A percentile compares a stretch with the other conserved stretches of the same genome.
phyloP scores from a whole-genome alignment of 1,284 basidiomycete genomes.

The Ganoderma lucidum region DNA sequence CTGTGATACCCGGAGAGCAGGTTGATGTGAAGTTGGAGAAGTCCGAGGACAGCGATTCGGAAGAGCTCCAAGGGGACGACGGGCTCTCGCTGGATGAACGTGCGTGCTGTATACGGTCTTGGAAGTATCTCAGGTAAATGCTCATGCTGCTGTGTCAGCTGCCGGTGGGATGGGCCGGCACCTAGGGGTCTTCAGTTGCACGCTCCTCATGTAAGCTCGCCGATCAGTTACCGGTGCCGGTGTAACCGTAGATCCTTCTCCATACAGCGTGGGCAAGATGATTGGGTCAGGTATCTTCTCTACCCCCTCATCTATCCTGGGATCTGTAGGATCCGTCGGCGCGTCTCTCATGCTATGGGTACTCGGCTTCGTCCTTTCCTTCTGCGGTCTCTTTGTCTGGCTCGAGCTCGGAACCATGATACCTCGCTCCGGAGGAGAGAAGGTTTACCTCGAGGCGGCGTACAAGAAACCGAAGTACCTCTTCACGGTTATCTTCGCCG shows the following conservation, averaged over 20 bases:
- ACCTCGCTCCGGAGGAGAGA: conserved; percentile 67
- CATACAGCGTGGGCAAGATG: conserved; percentile 55
- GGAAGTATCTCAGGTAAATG: not conserved
- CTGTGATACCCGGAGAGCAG: conserved; percentile 9
- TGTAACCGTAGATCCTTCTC: not conserved
- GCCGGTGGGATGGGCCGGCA: conserved; percentile 42
- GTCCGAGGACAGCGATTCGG: conserved; percentile 20
- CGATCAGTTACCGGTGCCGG: not conserved
- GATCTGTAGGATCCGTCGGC: conserved; percentile 69
- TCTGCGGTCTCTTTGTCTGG: conserved; percentile 73
- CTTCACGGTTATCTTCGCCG: conserved; percentile 64
- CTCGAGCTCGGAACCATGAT: conserved; percentile 76
- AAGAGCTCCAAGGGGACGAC: conserved; percentile 15
- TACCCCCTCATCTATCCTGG: conserved; percentile 67
- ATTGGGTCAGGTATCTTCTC: conserved; percentile 73
- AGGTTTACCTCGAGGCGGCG: conserved; percentile 78
- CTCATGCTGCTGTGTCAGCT: conserved; percentile 25
- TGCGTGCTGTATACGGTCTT: conserved; percentile 3
- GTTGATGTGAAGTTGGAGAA: conserved; percentile 23
- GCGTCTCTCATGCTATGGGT: conserved; percentile 75
- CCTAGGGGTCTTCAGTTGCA: conserved; percentile 42
- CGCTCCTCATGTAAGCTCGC: conserved; percentile 39
- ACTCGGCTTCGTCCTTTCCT: conserved; percentile 68
- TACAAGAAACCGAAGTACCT: conserved; percentile 70
- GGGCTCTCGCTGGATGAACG: conserved; percentile 29